Conservation (phyloP, 2,329 filamentous ascomycete genomes). For the Trichophyton schoenleinii region DNA sequence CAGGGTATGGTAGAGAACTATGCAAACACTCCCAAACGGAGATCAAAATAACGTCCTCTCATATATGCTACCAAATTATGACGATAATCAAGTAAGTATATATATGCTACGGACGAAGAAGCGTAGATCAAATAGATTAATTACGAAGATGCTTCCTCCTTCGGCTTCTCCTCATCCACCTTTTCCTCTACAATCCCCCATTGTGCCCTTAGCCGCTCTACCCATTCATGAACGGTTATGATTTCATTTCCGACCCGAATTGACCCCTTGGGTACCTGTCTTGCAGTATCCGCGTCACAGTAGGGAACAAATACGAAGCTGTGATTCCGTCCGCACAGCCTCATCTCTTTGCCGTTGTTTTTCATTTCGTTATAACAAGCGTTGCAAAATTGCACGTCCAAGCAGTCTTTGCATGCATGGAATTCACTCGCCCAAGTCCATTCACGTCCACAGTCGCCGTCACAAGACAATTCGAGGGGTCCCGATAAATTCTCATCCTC, state of each 20-base stretch:
- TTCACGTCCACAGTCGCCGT: conserved; percentile 9
- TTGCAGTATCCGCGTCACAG: conserved; percentile 15
- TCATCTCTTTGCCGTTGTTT: conserved; percentile 17
- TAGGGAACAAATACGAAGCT: conserved; percentile 17
- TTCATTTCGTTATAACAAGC: conserved; percentile 15
- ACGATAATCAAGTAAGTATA: background rate
- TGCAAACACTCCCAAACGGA: background rate
- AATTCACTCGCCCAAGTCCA: conserved; percentile 19
- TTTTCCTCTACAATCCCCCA: conserved; percentile 10
- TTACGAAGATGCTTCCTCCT: background rate
- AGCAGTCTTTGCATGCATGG: conserved; percentile 21
- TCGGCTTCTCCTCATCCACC: background rate
- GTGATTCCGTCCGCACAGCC: conserved; percentile 18
- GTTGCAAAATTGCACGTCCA: conserved; percentile 16
- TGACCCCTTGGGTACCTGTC: conserved; percentile 11
- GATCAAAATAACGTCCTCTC: background rate
- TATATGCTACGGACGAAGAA: too few species aligned
- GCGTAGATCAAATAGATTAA: background rate
- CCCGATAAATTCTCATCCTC: conserved; percentile 2
- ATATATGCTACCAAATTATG: background rate
- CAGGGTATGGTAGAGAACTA: background rate
- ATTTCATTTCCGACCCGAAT: conserved; percentile 17
- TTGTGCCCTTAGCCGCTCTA: conserved; percentile 12
- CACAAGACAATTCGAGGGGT: conserved; percentile 8
- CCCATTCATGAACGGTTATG: conserved; percentile 17